Percentiles rank a stretch among this genome's conserved stretches.
Conservation (phyloP, 208 protist genomes). For the Leishmania arabica region DNA sequence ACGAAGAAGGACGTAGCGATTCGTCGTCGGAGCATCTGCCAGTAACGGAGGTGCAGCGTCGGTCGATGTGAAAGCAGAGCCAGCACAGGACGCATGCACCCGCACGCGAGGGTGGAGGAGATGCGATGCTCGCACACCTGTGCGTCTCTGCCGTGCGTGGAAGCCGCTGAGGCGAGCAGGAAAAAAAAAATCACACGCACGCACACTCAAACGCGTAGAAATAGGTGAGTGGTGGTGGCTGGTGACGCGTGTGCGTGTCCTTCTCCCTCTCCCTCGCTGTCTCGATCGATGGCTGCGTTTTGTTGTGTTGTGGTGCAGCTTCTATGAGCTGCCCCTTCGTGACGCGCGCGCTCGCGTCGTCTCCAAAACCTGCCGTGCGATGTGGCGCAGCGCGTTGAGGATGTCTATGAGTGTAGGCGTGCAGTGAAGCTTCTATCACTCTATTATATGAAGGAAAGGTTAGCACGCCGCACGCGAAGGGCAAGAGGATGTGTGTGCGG, state of each 20-base stretch:
- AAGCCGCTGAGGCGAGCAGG: neutral
- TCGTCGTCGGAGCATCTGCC: slow-evolving; percentile 5
- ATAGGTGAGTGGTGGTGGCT: neutral
- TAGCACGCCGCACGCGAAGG: neutral
- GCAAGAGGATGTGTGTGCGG: neutral
- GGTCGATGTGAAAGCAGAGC: neutral
- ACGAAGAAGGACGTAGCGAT: neutral
- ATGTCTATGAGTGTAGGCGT: neutral
- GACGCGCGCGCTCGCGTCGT: neutral
- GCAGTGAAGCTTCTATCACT: neutral
- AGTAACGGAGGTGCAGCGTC: neutral
- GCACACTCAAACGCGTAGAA: neutral
- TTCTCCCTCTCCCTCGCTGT: neutral
- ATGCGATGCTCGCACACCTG: neutral
- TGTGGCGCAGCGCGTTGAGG: neutral
- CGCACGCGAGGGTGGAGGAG: neutral
- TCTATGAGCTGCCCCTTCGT: neutral
- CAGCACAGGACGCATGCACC: neutral
- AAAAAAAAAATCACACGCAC: neutral
- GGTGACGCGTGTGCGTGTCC: neutral
- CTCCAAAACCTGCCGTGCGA: neutral
- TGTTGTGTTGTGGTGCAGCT: neutral
- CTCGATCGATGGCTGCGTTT: neutral
- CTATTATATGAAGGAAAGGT: neutral
- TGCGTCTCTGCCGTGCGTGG: neutral